These are phyloP conservation scores for Trametes maxima DNA, from an alignment of 768 basidiomycete species.

Conservation along the genomic window DNA sequence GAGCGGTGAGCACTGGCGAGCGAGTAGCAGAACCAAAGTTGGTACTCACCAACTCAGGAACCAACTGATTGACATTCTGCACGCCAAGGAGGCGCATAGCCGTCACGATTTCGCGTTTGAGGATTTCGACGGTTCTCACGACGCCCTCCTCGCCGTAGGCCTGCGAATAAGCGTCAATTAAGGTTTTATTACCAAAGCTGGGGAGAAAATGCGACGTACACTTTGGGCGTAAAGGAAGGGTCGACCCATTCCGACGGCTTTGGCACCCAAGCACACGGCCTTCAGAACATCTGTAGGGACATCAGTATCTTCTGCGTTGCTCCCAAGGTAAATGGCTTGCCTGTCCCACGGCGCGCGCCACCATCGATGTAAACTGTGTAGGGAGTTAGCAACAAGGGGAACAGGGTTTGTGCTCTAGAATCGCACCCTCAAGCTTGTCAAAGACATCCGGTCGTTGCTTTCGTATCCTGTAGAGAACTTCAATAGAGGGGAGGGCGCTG, in stretches of 20 bases:
- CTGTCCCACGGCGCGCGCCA: constrained; percentile 78
- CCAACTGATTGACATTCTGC: constrained; percentile 61
- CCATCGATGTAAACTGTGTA: constrained; percentile 84
- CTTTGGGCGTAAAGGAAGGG: constrained; percentile 87
- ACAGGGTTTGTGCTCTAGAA: background rate
- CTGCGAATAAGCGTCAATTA: constrained; percentile 27
- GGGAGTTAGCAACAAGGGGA: background rate
- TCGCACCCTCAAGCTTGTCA: constrained; percentile 64
- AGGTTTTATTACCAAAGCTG: background rate
- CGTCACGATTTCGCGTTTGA: constrained; percentile 76
- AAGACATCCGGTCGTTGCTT: constrained; percentile 77
- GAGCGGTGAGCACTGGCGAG: background rate
- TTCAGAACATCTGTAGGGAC: constrained; percentile 71
- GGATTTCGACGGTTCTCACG: constrained; percentile 61
- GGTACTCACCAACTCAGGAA: constrained; percentile 68
- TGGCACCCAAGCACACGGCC: constrained; percentile 87
- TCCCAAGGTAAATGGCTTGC: constrained; percentile 37
- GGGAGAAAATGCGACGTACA: constrained; percentile 42
- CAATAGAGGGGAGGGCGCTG: constrained; percentile 76
- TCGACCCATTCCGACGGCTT: constrained; percentile 83
- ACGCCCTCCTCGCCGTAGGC: constrained; percentile 78
- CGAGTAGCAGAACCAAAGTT: background rate
- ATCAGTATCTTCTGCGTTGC: background rate
- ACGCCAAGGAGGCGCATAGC: constrained; percentile 80
- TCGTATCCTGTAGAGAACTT: constrained; percentile 75